Percentiles rank a stretch among this genome's conserved stretches.
These are phyloP conservation scores for Leccinum truebloodii DNA, from an alignment of 768 basidiomycete species.

Conservation along the genomic window DNA sequence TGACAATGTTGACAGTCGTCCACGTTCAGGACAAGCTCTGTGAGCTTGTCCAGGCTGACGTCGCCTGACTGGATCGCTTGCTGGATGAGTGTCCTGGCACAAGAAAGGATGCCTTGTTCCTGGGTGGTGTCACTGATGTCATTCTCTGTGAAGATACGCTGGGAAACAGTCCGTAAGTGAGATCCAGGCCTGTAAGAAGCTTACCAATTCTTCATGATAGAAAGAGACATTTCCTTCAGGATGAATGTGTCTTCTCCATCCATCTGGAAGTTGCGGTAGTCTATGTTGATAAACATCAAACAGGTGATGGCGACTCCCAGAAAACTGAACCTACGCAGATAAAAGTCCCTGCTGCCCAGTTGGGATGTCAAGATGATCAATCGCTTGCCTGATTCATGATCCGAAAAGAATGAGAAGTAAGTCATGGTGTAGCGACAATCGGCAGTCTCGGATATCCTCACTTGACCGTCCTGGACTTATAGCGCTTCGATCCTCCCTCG, in stretches of 20 bases:
- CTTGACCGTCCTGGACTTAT: slow-evolving; percentile 4
- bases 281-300: background rate
- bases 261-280: background rate
- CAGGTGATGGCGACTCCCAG: background rate
- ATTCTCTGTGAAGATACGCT: slow-evolving; percentile 21
- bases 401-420: background rate
- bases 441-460: background rate
- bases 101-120: slow-evolving; percentile 2
- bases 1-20: background rate
- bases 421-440: background rate
- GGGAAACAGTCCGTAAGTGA: background rate
- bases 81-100: slow-evolving; percentile 9
- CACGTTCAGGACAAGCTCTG: slow-evolving; percentile 16
- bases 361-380: background rate
- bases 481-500: slow-evolving; percentile 14
- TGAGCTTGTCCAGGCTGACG: slow-evolving; percentile 10
- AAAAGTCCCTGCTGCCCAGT: slow-evolving; percentile 11
- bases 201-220: slow-evolving; percentile 15
- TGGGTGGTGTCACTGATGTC: background rate
- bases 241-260: slow-evolving; percentile 15
- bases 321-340: slow-evolving; percentile 6
- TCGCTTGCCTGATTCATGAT: background rate
- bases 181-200: background rate
- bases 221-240: slow-evolving; percentile 17
- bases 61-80: background rate